Evolutionary conservation across 192 early-diverging fungal genomes (phyloP), one percentile per base, ranked within the genome.

Genomic region (Polychytrium aggregatum): DNA sequence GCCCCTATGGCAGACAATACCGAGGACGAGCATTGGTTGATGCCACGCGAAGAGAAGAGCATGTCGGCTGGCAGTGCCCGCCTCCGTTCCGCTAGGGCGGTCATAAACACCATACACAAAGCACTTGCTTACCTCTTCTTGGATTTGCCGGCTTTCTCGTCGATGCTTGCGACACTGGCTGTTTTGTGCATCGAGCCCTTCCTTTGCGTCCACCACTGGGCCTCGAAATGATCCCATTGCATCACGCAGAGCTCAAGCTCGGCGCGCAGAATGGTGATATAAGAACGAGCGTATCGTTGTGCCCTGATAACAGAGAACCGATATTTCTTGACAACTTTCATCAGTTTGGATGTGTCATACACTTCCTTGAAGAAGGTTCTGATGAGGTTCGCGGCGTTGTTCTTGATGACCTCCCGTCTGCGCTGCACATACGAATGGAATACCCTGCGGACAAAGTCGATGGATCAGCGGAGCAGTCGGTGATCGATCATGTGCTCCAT

Each of bases 251-350:
- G 61, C 0, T 48, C 38, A 25, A 72, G 34, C 41, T 67, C 64
- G 7, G 59, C 58, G 17, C 63, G 39, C 3, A 64, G 54, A 18
- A 70, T 58, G 16, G 35, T 52, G 8, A 64, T 39, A 37, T 53
- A 63, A 5, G 28, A 13, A 18, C 46, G 40, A 16, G 36, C 35
- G 24, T 62, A 58, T n/a, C 38, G 4, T 38, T 76, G 74, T 2
- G 67, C 65, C 30, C 67, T 60, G 30, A 76, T 55, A 13, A 76
- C 74, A 35, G 74, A 76, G 46, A 68, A 73, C 9, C 74, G 58
- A 40, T 76, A 76, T 44, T 76, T 76, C 52, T 76, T 73, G 7
- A 76, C 74, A 43, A 76, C 53, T 51, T 76, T 76, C 62, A 76
- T 64, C 14, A 76, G 52, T 29, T 68, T 65, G 18, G 74, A 72